These are phyloP conservation scores for Colletotrichum simmondsii DNA, from an alignment of 2,329 filamentous ascomycete genomes.

Conservation along the genomic window DNA sequence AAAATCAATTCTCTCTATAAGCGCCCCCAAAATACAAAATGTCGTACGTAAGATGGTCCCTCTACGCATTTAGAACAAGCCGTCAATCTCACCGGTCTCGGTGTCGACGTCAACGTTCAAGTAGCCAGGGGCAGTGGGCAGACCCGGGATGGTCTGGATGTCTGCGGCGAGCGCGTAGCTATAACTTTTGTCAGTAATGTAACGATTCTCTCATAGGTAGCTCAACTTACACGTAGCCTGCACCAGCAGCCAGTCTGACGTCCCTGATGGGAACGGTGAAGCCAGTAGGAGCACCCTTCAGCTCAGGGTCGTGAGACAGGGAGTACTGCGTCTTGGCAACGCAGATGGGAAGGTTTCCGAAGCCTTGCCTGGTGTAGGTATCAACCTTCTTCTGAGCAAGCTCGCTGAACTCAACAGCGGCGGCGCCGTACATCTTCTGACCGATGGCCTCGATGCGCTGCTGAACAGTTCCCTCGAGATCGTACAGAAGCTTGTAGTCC, in stretches of 20 bases:
- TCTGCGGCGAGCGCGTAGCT: constrained; percentile 94
- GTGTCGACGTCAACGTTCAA: constrained; percentile 89
- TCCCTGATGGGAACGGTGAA: constrained; percentile 96
- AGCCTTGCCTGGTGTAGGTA: constrained; percentile 91
- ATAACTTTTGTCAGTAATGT: constrained; percentile 47
- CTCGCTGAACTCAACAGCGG: constrained; percentile 90
- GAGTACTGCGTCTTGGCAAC: constrained; percentile 99
- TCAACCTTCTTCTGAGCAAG: constrained; percentile 96
- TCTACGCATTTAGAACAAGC: constrained; percentile 77
- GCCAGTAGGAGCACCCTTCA: constrained; percentile 94
- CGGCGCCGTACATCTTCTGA: constrained; percentile 93
- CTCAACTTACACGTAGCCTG: constrained; percentile 82
- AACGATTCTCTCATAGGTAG: constrained; percentile 27
- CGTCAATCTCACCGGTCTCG: constrained; percentile 87
- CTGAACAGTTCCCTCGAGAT: constrained; percentile 81
- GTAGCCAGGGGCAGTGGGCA: constrained; percentile 95
- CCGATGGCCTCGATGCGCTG: constrained; percentile 92
- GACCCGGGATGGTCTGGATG: constrained; percentile 96
- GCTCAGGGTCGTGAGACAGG: constrained; percentile 87
- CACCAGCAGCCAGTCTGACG: constrained; percentile 92
- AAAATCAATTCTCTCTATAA: not conserved
- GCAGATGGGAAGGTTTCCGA: constrained; percentile 93
- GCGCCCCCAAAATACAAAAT: not conserved
- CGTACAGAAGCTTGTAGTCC: constrained; percentile 89
- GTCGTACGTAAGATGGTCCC: not conserved